Percentiles rank a stretch among this genome's conserved stretches.
These are phyloP conservation scores for Hyparrhenia diplandra DNA, from an alignment of 176 grass and related monocot species.

Conservation along the genomic window DNA sequence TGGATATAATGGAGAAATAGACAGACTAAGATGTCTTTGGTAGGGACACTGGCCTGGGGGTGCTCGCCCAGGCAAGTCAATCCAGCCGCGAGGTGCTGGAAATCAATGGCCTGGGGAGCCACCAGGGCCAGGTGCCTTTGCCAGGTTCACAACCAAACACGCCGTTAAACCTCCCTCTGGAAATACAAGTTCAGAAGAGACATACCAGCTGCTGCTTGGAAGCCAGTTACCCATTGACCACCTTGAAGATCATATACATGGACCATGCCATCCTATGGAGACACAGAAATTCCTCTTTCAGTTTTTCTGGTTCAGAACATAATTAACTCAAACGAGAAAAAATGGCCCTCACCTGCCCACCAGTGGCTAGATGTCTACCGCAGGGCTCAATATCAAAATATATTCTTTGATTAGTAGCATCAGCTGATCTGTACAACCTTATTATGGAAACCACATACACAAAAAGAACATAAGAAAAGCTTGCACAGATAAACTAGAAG, in stretches of 20 bases:
- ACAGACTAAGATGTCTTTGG: too few species aligned
- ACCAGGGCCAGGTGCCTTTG: too few species aligned
- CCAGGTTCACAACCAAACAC: too few species aligned
- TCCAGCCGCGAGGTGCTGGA: too few species aligned
- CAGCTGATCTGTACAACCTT: conserved; percentile 85
- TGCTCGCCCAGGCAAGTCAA: too few species aligned
- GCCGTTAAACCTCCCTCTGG: background rate
- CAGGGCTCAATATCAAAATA: conserved; percentile 96
- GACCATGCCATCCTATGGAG: conserved; percentile 73
- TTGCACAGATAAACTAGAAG: background rate
- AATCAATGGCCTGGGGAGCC: too few species aligned
- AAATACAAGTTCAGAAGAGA: conserved; percentile 22
- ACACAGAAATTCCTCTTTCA: conserved; percentile 13
- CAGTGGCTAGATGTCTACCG: conserved; percentile 80
- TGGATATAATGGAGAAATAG: background rate
- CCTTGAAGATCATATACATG: conserved; percentile 91
- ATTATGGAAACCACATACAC: conserved; percentile 3
- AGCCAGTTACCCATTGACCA: conserved; percentile 67
- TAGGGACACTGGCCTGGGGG: too few species aligned
- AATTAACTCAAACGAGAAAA: conserved; percentile 21
- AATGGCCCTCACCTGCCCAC: conserved; percentile 68
- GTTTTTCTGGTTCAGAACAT: conserved; percentile 16
- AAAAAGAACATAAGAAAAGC: background rate
- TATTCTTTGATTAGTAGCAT: conserved; percentile 91
- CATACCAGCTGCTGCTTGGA: conserved; percentile 91